Evolutionary conservation across 805 yeast species (phyloP), one percentile per base, ranked within the genome.

Genomic region (Yarrowia phangngaensis): DNA sequence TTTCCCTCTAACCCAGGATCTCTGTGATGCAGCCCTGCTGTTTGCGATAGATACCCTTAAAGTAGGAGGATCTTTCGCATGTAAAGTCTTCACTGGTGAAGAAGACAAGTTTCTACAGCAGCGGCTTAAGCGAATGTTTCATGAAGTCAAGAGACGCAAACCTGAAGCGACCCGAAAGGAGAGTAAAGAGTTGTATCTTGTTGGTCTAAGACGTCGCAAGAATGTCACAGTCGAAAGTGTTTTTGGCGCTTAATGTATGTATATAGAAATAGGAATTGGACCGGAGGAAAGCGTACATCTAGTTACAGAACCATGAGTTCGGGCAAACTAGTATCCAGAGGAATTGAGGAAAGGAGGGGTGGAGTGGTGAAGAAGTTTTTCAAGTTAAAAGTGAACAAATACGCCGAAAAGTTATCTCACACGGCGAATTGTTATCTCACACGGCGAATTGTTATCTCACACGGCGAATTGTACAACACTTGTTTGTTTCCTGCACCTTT

Each of bases 11-110:
- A 41, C 12, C 13, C 48, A 68, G 85, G 89, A 89, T 60, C 68
- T 90, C 20, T 90, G 97, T 64, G 92, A 86, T 58, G 96, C 96
- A 0, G 96, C 95, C 0, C 64, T 92, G 45, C 71, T 85, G 6
- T 72, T 89, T 41, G 82, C 94, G 1, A 71, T 82, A 47, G 82
- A 79, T 53, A 65, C 84, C n/a, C 65, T 92, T 20, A 78, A 71
- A 53, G 76, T 79, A 4, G 76, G 76, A 20, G 98, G 98, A 0
- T 59, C 69, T 8, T 76, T 86, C 59, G 82, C 87, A 11, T 83
- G 95, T 70, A 92, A 92, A 64, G 82, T 80, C 57, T 89, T 76
- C 63, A 76, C 89, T 0, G 98, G 98, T 0, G 70, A 74, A 29
- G 95, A 87, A 56, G 97, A 88, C 58, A 60, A 58, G 11, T 60